Evolutionary conservation across 306 rosid genomes (phyloP), one percentile per base, ranked within the genome.

Genomic region (Gastrolobium villosum): DNA sequence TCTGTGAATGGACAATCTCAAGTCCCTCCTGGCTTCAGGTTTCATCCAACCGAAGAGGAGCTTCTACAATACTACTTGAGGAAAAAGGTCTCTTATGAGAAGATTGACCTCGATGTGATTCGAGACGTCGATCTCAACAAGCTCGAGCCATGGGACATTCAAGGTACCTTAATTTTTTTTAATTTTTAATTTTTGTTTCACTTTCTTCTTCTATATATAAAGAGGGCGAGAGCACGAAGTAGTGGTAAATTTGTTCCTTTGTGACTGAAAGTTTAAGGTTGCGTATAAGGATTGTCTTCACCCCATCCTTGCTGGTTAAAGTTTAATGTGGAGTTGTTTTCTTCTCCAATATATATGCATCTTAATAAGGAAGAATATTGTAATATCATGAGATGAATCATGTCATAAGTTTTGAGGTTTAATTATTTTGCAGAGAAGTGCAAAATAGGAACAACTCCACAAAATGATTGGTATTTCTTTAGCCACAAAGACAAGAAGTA

Each of bases 71-170:
- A 93, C 87, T 93, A 93, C 83, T 80, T 93, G 59, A 86, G 88
- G 83, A 93, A 91, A 91, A 91, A 93, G 82, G 96, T 91, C 30
- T 88, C 93, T 6, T 84, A 77, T 55, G 90, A 93, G 76, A 87
- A 85, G 78, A 91, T 93, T 72, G 98, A 93, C 63, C 91, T 93
- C 8, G 94, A 95, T 41, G 99, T 95, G 0, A 95, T 95, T 65
- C 91, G 90, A 1, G 99, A 95, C 10, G 93, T 93, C 10, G 99
- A 95, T 89, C 99, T 95, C 81, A 95, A 95, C 83, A 95, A 95
- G 86, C 98, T 93, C 32, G 99, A 95, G 76, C 99, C 99, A 0
- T 95, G 99, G 99, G 99, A 95, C 59, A 93, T 95, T 5, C 99
- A 90, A 95, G 99, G 99, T 95, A 39, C 49, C 6, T 55, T 49